A percentile compares a stretch with the other conserved stretches of the same genome.
phyloP scores from a whole-genome alignment of 371 early-diverging fungal species.

The Rhizopus microsporus region DNA sequence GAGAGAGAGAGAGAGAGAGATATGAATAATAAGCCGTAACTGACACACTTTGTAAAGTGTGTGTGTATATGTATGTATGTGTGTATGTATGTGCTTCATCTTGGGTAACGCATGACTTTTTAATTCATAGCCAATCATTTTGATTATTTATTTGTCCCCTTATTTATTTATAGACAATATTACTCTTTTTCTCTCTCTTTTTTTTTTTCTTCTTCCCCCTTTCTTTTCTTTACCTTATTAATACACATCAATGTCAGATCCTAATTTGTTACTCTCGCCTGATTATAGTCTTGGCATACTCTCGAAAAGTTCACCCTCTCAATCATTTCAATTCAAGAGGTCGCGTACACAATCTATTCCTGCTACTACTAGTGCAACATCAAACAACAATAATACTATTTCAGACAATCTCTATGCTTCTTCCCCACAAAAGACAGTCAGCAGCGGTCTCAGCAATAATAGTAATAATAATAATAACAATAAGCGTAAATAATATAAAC shows the following conservation, averaged over 20 bases:
- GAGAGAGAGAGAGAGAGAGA: too few relatives aligned
- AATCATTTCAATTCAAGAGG: conserved; percentile 24
- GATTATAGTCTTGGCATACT: conserved; percentile 22
- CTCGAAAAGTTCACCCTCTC: conserved; percentile 38
- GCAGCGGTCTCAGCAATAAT: conserved; percentile 6
- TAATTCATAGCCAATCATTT: conserved; percentile 12
- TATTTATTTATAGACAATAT: conserved; percentile 5
- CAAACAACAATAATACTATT: conserved; percentile 4
- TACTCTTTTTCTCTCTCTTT: conserved; percentile 1
- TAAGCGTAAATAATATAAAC: background rate
- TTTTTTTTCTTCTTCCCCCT: conserved; percentile 10
- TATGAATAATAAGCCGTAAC: too few relatives aligned
- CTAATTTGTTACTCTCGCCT: conserved; percentile 15
- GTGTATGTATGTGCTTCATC: too few relatives aligned
- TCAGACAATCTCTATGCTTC: conserved; percentile 2
- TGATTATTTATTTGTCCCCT: conserved; percentile 6
- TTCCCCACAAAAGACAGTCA: conserved; percentile 13
- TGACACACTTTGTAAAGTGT: too few relatives aligned
- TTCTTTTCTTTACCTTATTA: conserved; percentile 4
- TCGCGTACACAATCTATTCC: conserved; percentile 28
- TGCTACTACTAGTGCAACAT: conserved; percentile 6
- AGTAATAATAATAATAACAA: conserved; percentile 7
- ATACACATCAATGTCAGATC: conserved; percentile 16
- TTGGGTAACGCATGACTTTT: conserved; percentile 21
- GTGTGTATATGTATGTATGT: too few relatives aligned